Base-by-base conservation (phyloP, 1,284 basidiomycete species). In the Sporisorium exsertum region DNA sequence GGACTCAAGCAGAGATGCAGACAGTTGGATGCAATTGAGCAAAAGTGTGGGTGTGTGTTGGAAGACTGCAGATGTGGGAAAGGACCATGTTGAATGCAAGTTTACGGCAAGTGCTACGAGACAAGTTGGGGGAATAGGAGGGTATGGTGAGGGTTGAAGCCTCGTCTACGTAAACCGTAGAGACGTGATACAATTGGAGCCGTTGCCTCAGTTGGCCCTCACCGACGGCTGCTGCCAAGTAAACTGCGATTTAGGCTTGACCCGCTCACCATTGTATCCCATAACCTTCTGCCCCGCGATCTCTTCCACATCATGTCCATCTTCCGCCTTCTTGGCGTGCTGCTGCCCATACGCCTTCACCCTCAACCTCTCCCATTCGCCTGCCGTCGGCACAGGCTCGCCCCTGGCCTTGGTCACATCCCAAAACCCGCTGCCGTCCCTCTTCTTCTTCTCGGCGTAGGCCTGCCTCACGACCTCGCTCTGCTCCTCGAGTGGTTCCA, bases 291-390 rank as follows among this genome's bases (percentile, higher is more conserved):
- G 64, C 12, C 82, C 82, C 0, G 67, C 79, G 45, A 84, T 81
- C 47, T 76, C 76, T 54, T 83, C 81, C 52, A 81, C 77, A 52
- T 83, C 83, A 54, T 85, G 78, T 0, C 84, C 84, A 51, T 84
- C 82, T 0, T 65, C 32, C 5, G 78, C 78, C 73, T 84, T 83
- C 64, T 81, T 84, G 6, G 77, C 76, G 16, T 68, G 59, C 24
- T 76, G 74, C 46, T 84, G 83, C 4, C 84, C 84, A 59, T 83
- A 85, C 5, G 81, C 81, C 24, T 79, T 78, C 29, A 84, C 83
- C 16, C 84, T 65, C 46, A 83, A 51, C 16, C 78, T 54, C 46
- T 85, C 84, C 84, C 84, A 85, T 27, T 80, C 74, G 4, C 84
- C 84, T 0, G 82, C 79, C 0, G 84, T 85, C 5, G 82, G 82